These are phyloP conservation scores for Oidiodendron maius DNA, from an alignment of 495 filamentous ascomycete genomes.

Conservation along the genomic window DNA sequence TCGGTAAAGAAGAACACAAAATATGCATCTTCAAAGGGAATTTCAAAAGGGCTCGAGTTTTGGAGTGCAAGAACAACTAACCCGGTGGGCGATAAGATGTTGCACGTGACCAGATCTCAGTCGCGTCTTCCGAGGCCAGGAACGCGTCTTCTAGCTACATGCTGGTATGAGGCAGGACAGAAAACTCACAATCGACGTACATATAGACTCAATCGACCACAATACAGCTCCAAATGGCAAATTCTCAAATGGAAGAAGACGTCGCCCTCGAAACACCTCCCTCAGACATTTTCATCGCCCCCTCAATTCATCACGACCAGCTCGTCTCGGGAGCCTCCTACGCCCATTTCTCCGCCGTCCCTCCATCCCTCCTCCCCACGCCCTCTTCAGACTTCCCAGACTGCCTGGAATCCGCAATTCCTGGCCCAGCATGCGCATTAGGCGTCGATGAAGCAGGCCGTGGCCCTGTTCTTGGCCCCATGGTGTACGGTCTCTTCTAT, in stretches of 20 bases:
- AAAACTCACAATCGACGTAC: no score
- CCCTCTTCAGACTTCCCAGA: conserved; percentile 35
- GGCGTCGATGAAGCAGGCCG: conserved; percentile 95
- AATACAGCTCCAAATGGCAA: conserved; percentile 33
- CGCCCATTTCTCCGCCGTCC: conserved; percentile 75
- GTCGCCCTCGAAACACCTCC: conserved; percentile 50
- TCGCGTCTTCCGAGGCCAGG: no score
- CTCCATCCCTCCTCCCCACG: conserved; percentile 40
- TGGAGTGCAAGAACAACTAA: no score
- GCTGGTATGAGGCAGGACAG: no score
- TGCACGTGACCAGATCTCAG: no score
- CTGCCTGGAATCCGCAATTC: conserved; percentile 26
- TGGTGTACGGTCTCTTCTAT: conserved; percentile 94
- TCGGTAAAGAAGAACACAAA: no score
- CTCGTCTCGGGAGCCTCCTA: conserved; percentile 74
- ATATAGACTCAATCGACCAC: no score
- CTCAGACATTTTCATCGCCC: conserved; percentile 64
- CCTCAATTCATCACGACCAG: conserved; percentile 58
- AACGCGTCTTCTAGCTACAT: no score
- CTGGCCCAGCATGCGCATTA: conserved; percentile 54
- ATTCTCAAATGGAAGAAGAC: conserved; percentile 30
- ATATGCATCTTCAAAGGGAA: no score
- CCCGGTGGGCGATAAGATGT: no score
- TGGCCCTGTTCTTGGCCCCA: conserved; percentile 91
- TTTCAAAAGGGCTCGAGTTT: no score